Conservation (phyloP, 192 early-diverging fungal species). For the Coemansia sp. region DNA sequence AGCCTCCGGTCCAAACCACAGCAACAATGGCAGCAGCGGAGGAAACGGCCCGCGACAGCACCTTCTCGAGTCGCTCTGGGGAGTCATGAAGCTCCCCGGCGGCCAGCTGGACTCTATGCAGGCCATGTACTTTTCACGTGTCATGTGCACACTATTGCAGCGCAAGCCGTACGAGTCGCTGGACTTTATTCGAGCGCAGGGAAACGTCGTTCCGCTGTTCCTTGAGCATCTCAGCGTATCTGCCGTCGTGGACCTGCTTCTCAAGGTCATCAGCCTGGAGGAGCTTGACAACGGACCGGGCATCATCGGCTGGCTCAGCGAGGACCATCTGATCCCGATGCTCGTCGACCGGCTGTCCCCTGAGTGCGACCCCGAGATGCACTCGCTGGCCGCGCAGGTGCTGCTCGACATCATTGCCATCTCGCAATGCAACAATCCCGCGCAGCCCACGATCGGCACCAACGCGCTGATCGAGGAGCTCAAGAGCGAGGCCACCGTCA, state of each 20-base stretch:
- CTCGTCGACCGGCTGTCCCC: constrained; percentile 82
- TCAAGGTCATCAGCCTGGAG: constrained; percentile 90
- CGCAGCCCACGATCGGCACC: constrained; percentile 63
- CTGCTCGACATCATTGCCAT: constrained; percentile 82
- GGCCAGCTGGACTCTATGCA: constrained; percentile 74
- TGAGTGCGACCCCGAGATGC: constrained; percentile 71
- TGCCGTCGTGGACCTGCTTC: constrained; percentile 84
- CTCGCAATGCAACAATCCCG: constrained; percentile 64
- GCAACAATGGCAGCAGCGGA: neutral
- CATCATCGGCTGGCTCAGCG: constrained; percentile 88
- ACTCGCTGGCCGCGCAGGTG: constrained; percentile 78
- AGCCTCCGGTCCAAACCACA: neutral
- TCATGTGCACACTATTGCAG: constrained; percentile 80
- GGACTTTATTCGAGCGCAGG: constrained; percentile 75
- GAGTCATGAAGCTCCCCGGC: constrained; percentile 67
- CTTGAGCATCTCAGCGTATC: constrained; percentile 83
- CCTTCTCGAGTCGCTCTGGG: constrained; percentile 82
- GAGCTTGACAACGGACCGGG: constrained; percentile 83
- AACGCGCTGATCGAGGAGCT: constrained; percentile 65
- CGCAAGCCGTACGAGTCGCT: constrained; percentile 92
- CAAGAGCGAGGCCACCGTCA: constrained; percentile 75
- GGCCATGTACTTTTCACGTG: constrained; percentile 88
- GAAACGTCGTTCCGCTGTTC: constrained; percentile 71
- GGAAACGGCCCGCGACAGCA: constrained; percentile 37
- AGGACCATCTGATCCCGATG: constrained; percentile 69